A percentile compares a stretch with the other conserved stretches of the same genome.
phyloP scores from a whole-genome alignment of 176 grass and related monocot species.

The Zoysia japonica region DNA sequence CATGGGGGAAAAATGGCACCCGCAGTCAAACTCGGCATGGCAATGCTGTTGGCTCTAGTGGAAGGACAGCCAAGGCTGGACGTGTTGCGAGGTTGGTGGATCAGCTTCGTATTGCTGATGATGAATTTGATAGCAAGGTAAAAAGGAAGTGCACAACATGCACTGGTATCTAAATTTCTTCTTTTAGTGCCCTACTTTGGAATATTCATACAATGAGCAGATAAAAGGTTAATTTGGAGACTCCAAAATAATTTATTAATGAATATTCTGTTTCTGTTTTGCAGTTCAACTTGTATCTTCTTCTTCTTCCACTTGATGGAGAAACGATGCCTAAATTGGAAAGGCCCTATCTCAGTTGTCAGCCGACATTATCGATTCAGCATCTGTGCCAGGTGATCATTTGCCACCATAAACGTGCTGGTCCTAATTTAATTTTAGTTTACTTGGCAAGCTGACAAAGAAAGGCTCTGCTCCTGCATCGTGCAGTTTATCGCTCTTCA shows the following conservation, averaged over 20 bases:
- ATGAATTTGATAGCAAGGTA: slow-evolving; percentile 67
- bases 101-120: slow-evolving; percentile 54
- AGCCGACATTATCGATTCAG: slow-evolving; percentile 52
- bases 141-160: slow-evolving; percentile 15
- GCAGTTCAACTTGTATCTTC: slow-evolving; percentile 63
- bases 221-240: background rate
- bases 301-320: slow-evolving; percentile 58
- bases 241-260: slow-evolving; percentile 16
- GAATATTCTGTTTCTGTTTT: slow-evolving; percentile 33
- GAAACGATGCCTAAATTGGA: slow-evolving; percentile 60
- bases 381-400: slow-evolving; percentile 66
- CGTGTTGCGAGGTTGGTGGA: slow-evolving; percentile 71
- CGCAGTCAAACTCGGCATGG: slow-evolving; percentile 73
- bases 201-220: slow-evolving; percentile 5
- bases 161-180: slow-evolving; percentile 15
- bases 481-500: slow-evolving; percentile 57
- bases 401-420: slow-evolving; percentile 7
- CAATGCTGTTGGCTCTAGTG: slow-evolving; percentile 57
- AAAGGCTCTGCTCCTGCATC: slow-evolving; percentile 4
- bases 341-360: slow-evolving; percentile 55
- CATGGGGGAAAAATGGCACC: slow-evolving; percentile 85
- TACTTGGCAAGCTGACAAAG: slow-evolving; percentile 14
- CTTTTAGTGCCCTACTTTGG: background rate
- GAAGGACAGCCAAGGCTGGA: slow-evolving; percentile 58
- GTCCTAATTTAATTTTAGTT: background rate